phyloP scores from a whole-genome alignment of 176 grass and related monocot species.

The Poa annua region DNA sequence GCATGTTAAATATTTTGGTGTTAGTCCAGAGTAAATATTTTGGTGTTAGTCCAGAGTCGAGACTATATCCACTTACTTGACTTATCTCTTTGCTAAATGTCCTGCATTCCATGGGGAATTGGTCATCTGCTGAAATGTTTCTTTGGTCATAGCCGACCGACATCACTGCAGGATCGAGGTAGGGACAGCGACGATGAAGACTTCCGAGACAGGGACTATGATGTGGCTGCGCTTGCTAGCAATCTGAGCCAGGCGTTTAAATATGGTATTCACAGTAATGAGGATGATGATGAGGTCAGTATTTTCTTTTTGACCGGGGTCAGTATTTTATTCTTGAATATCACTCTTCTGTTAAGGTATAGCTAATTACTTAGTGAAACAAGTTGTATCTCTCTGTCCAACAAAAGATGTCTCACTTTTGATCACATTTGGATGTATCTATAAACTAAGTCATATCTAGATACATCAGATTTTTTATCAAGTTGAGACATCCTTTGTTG shows the following conservation, averaged over 20 bases:
- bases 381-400: too few species aligned
- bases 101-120: slow-evolving; percentile 7
- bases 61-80: slow-evolving; percentile 14
- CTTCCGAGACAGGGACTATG: slow-evolving; percentile 91
- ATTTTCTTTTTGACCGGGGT: slow-evolving; percentile 43
- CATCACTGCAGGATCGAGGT: slow-evolving; percentile 83
- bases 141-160: slow-evolving; percentile 70
- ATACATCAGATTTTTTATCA: too few species aligned
- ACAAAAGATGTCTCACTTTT: too few species aligned
- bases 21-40: not conserved
- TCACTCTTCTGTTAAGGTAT: slow-evolving; percentile 19
- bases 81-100: slow-evolving; percentile 26
- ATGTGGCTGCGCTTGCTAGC: slow-evolving; percentile 94
- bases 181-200: slow-evolving; percentile 99
- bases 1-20: slow-evolving; percentile 12
- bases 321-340: slow-evolving; percentile 10
- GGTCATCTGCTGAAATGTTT: slow-evolving; percentile 36
- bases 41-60: not conserved
- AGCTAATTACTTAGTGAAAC: not conserved
- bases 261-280: slow-evolving; percentile 79
- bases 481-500: too few species aligned
- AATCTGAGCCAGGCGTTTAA: slow-evolving; percentile 95
- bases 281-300: slow-evolving; percentile 90
- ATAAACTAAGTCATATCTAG: too few species aligned
- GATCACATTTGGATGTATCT: too few species aligned